Evolutionary conservation across 116 monocot genomes (phyloP).

Genomic region (Zostera marina): DNA sequence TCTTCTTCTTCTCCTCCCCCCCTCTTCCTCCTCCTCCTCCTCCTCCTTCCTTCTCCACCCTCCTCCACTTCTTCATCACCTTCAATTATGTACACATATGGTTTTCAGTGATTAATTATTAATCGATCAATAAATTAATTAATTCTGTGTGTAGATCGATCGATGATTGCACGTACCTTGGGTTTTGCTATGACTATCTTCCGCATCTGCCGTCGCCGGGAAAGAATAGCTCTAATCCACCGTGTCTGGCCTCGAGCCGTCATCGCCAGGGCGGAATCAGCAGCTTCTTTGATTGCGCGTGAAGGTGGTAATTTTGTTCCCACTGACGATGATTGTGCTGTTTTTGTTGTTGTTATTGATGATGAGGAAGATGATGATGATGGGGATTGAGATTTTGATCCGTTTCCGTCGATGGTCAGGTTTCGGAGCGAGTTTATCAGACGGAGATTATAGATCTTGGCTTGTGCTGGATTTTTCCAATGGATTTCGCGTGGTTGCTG

Average conservation of each 20-base stretch:
- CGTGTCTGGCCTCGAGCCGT: conserved; percentile 12
- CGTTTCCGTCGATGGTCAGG: not conserved
- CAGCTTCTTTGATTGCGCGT: conserved; percentile 17
- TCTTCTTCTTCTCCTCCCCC: conserved; percentile 3
- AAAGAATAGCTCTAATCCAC: conserved; percentile 33
- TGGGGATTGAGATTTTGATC: not conserved
- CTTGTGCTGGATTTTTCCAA: conserved; percentile 18
- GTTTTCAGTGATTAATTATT: too few species aligned
- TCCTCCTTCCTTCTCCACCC: not conserved
- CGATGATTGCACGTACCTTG: not conserved
- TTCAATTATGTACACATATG: too few species aligned
- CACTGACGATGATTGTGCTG: too few species aligned
- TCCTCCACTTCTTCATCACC: conserved; percentile 4
- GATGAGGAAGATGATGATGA: not conserved
- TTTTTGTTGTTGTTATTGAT: too few species aligned
- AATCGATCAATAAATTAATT: too few species aligned
- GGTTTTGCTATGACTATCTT: conserved; percentile 5
- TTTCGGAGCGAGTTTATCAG: conserved; percentile 15
- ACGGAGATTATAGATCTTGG: conserved; percentile 14
- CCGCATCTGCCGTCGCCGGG: conserved; percentile 8
- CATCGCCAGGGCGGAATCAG: conserved; percentile 27
- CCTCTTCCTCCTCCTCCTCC: not conserved
- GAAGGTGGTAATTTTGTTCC: too few species aligned
- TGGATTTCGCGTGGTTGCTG: conserved; percentile 1
- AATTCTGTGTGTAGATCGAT: too few species aligned